These are phyloP conservation scores for Talaromyces rugulosus DNA, from an alignment of 2,329 filamentous ascomycete species.

Conservation along the genomic window DNA sequence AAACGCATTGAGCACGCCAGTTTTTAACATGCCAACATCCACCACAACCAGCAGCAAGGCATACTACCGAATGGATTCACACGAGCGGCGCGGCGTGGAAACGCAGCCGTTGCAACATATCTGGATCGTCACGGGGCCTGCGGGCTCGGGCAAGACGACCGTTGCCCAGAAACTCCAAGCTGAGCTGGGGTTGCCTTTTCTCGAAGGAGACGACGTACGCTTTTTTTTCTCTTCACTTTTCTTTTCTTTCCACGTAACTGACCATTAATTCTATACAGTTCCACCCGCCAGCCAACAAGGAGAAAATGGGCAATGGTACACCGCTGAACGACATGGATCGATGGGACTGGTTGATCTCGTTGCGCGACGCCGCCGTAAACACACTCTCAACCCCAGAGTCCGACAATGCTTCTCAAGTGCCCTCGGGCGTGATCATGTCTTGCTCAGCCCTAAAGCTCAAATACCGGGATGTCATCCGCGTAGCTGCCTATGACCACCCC, in stretches of 20 bases:
- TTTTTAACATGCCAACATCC: conserved; percentile 6
- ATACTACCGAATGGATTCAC: conserved; percentile 5
- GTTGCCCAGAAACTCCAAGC: conserved; percentile 63
- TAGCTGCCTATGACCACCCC: conserved; percentile 70
- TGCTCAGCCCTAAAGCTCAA: conserved; percentile 96
- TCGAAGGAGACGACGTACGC: conserved; percentile 74
- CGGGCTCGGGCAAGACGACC: conserved; percentile 75
- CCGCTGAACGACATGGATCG: conserved; percentile 89
- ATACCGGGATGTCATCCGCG: conserved; percentile 87
- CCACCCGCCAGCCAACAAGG: conserved; percentile 64
- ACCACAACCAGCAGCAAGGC: neutral
- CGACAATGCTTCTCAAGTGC: conserved; percentile 27
- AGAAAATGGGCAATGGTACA: conserved; percentile 82
- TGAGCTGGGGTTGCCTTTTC: conserved; percentile 62
- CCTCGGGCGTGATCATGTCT: conserved; percentile 80
- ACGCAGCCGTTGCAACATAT: conserved; percentile 56
- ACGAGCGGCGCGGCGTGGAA: conserved; percentile 1
- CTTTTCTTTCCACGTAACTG: neutral
- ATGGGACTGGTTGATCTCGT: conserved; percentile 90
- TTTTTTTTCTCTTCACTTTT: neutral
- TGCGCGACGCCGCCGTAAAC: conserved; percentile 61
- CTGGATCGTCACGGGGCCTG: conserved; percentile 75
- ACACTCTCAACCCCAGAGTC: conserved; percentile 33
- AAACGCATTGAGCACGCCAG: conserved; percentile 12
- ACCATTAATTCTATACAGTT: conserved; percentile 28